These are phyloP conservation scores for Phellopilus nigrolimitatus DNA, from an alignment of 1,284 basidiomycete genomes.

Conservation along the genomic window DNA sequence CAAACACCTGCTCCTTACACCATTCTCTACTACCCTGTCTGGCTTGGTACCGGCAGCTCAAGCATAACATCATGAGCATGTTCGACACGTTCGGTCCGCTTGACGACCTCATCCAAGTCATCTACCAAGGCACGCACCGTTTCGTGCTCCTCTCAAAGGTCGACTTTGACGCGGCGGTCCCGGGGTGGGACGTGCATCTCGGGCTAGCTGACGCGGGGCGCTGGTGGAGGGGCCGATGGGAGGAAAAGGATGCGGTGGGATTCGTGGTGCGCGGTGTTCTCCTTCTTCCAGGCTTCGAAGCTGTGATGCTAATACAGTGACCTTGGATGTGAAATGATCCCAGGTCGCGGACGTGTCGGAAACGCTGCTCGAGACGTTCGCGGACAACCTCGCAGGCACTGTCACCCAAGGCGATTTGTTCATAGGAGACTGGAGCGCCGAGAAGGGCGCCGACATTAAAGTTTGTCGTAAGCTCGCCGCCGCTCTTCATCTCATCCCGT, in stretches of 20 bases:
- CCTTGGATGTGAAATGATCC: slow-evolving; percentile 4
- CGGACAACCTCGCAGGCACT: slow-evolving; percentile 47
- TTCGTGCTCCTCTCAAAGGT: slow-evolving; percentile 60
- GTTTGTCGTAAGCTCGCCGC: slow-evolving; percentile 32
- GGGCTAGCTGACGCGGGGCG: slow-evolving; percentile 56
- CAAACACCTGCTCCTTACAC: too few relatives aligned
- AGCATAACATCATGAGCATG: slow-evolving; percentile 4
- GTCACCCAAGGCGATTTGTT: slow-evolving; percentile 53
- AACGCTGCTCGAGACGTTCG: slow-evolving; percentile 46
- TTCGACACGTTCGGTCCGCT: slow-evolving; percentile 41
- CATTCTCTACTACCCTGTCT: too few relatives aligned
- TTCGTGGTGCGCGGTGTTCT: slow-evolving; percentile 45
- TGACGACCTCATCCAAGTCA: slow-evolving; percentile 63
- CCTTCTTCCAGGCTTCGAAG: too few relatives aligned
- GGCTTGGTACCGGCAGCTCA: too few relatives aligned
- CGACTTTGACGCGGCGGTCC: slow-evolving; percentile 32
- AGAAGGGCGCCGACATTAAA: slow-evolving; percentile 48
- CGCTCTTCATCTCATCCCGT: slow-evolving; percentile 7
- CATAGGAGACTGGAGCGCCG: slow-evolving; percentile 46
- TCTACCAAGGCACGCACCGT: slow-evolving; percentile 60
- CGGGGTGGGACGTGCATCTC: slow-evolving; percentile 51
- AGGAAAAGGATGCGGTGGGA: slow-evolving; percentile 43
- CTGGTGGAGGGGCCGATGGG: slow-evolving; percentile 67
- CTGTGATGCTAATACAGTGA: too few relatives aligned
- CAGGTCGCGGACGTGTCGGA: slow-evolving; percentile 49